These are phyloP conservation scores for Trichoderma citrinoviride DNA, from an alignment of 2,329 filamentous ascomycete species.

Conservation along the genomic window DNA sequence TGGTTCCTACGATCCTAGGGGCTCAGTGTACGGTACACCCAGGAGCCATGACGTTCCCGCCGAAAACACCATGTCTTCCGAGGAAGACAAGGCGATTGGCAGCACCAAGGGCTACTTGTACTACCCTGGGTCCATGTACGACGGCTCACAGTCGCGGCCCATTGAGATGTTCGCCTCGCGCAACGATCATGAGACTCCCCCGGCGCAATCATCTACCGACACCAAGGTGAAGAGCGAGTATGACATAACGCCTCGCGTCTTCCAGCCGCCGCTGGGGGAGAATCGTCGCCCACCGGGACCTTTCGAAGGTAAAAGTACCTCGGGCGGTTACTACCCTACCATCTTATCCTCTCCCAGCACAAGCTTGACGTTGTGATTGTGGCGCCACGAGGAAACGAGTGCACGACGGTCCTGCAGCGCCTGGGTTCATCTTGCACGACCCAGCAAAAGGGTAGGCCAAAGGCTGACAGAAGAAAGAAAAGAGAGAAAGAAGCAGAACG, in stretches of 20 bases:
- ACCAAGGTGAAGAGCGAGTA: constrained; percentile 51
- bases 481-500: neutral
- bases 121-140: constrained; percentile 51
- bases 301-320: constrained; percentile 53
- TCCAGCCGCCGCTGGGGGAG: constrained; percentile 41
- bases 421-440: neutral
- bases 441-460: neutral
- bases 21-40: constrained; percentile 24
- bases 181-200: constrained; percentile 35
- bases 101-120: constrained; percentile 54
- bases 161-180: constrained; percentile 51
- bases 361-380: constrained; percentile 41
- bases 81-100: constrained; percentile 51
- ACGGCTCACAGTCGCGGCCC: constrained; percentile 46
- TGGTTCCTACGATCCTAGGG: constrained; percentile 11
- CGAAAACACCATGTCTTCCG: constrained; percentile 51
- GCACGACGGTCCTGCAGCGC: neutral
- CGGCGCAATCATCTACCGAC: constrained; percentile 33
- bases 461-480: too few species aligned
- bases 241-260: constrained; percentile 48
- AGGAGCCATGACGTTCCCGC: constrained; percentile 50
- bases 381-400: too few species aligned
- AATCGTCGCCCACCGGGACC: constrained; percentile 42
- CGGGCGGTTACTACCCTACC: constrained; percentile 52
- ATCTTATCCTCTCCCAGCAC: constrained; percentile 44